These are phyloP conservation scores for Pseudocercospora musae DNA, from an alignment of 2,329 filamentous ascomycete species.

Conservation along the genomic window DNA sequence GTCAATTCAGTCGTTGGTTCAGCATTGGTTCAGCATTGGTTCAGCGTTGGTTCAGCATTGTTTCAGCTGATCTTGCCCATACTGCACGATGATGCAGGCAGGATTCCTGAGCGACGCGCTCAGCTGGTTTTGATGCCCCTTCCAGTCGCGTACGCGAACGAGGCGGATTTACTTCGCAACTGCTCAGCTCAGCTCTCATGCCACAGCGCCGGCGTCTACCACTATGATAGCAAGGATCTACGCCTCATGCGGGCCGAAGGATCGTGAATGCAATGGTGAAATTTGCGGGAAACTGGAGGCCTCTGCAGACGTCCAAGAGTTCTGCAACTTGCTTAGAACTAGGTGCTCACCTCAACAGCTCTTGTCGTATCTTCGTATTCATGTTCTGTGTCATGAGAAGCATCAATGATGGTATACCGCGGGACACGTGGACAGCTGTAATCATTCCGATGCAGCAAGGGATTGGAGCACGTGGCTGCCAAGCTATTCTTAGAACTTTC, in stretches of 20 bases:
- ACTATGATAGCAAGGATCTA: slow-evolving; percentile 1
- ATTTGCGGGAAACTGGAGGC: background rate
- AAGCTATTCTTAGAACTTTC: background rate
- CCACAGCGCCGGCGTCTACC: background rate
- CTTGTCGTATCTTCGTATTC: background rate
- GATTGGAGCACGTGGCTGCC: background rate
- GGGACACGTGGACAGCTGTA: background rate
- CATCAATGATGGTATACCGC: background rate
- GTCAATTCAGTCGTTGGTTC: background rate
- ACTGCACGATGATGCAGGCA: slow-evolving; percentile 1
- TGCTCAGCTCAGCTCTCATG: slow-evolving; percentile 1
- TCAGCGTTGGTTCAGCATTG: background rate
- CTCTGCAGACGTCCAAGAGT: background rate
- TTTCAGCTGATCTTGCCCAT: background rate
- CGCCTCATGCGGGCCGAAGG: background rate
- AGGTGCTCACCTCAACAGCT: background rate
- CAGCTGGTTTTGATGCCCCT: background rate
- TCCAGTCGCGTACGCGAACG: background rate
- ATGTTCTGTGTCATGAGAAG: background rate
- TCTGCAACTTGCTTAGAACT: background rate
- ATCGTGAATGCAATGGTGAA: background rate
- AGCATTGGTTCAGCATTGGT: background rate
- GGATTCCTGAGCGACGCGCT: background rate
- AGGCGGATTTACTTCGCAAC: background rate
- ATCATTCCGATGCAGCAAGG: background rate